Percentiles rank a stretch among this genome's conserved stretches.
phyloP scores from a whole-genome alignment of 1,284 basidiomycete genomes.

The Malassezia japonica region DNA sequence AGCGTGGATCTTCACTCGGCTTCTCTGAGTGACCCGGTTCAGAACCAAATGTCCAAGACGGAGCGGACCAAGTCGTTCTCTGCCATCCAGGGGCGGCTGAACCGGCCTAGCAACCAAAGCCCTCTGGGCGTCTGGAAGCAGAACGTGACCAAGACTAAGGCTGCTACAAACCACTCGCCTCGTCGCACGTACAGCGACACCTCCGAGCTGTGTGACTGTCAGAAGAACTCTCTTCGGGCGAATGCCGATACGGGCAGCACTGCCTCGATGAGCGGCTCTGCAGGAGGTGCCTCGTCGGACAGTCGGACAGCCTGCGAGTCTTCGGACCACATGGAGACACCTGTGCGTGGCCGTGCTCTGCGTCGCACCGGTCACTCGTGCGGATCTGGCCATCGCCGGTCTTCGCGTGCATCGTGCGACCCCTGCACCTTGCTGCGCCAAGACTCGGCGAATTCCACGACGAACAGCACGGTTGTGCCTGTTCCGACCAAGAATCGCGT shows the following conservation, averaged over 20 bases:
- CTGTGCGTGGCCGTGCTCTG: neutral
- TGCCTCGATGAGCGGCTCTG: no score
- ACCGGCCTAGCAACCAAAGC: neutral
- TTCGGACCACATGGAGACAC: neutral
- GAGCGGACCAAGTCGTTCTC: neutral
- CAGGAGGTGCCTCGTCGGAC: no score
- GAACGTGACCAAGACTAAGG: neutral
- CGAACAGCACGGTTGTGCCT: no score
- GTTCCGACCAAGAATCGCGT: neutral
- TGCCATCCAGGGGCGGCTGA: neutral
- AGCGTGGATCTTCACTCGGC: no score
- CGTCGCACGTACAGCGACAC: no score
- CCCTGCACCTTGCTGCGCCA: neutral
- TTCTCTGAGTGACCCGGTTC: no score
- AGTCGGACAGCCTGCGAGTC: no score
- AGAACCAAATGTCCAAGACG: neutral
- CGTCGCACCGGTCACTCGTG: neutral
- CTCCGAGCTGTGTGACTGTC: no score
- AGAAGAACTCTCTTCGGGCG: no score
- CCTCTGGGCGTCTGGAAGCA: neutral
- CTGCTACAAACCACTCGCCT: no score
- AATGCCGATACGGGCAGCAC: no score
- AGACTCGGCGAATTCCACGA: no score
- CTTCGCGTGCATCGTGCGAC: neutral
- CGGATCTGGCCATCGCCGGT: neutral